A percentile compares a stretch with the other conserved stretches of the same genome.
Evolutionary conservation across 129 eudicot species (phyloP).

Genomic region (Escallonia herrerae): DNA sequence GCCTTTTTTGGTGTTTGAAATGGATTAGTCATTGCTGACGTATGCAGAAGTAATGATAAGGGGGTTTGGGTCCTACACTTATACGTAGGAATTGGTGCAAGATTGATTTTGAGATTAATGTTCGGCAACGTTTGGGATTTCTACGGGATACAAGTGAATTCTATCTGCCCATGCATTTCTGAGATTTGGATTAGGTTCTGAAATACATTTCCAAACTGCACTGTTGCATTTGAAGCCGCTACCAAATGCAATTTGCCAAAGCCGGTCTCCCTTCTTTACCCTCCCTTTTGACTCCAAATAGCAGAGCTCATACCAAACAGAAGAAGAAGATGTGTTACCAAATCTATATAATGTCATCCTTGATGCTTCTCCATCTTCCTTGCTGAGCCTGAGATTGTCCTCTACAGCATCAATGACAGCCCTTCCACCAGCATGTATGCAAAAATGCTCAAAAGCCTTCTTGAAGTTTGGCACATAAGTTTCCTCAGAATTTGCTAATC

Average conservation of each 20-base stretch:
- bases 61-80: too few species aligned
- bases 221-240: constrained; percentile 15
- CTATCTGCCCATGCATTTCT: constrained; percentile 44
- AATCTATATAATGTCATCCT: constrained; percentile 47
- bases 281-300: constrained; percentile 54
- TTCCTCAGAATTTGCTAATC: constrained; percentile 2
- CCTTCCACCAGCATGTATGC: constrained; percentile 61
- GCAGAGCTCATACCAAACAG: constrained; percentile 48
- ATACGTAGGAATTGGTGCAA: too few species aligned
- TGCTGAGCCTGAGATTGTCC: constrained; percentile 24
- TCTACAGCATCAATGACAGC: constrained; percentile 40
- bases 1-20: too few species aligned
- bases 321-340: constrained; percentile 61
- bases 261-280: constrained; percentile 37
- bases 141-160: constrained; percentile 44
- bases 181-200: constrained; percentile 20
- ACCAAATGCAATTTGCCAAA: constrained; percentile 60
- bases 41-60: too few species aligned
- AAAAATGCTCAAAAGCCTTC: constrained; percentile 42
- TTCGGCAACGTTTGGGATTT: constrained; percentile 28
- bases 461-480: constrained; percentile 46
- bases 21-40: too few species aligned
- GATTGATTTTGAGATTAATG: neutral
- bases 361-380: constrained; percentile 50
- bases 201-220: constrained; percentile 57